phyloP scores from a whole-genome alignment of 805 yeast genomes.

The Lachancea sp. region DNA sequence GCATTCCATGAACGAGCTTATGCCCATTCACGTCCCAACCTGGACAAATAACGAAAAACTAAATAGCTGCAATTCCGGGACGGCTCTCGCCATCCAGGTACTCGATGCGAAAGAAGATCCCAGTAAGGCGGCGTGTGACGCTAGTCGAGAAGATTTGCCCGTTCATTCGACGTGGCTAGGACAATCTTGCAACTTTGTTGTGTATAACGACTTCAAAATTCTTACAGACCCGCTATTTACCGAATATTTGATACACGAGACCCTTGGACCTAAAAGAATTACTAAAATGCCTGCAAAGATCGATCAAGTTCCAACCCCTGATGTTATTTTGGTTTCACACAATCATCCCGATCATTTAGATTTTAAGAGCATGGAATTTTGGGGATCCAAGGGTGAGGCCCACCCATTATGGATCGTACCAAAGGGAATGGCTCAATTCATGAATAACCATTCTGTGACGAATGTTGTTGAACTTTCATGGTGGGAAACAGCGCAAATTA shows the following conservation, averaged over 20 bases:
- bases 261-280: constrained; percentile 80
- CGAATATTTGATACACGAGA: constrained; percentile 53
- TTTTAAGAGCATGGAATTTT: constrained; percentile 43
- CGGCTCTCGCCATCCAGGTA: not conserved
- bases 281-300: constrained; percentile 65
- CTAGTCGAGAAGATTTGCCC: not conserved
- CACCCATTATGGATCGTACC: constrained; percentile 81
- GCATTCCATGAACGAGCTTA: constrained; percentile 43
- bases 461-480: constrained; percentile 76
- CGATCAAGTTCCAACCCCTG: constrained; percentile 58
- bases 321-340: constrained; percentile 77
- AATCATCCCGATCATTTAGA: constrained; percentile 96
- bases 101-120: not conserved
- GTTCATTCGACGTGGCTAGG: constrained; percentile 77
- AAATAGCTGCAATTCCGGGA: not conserved
- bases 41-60: constrained; percentile 17
- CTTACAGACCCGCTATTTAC: constrained; percentile 81
- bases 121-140: not conserved
- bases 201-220: constrained; percentile 63
- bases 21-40: constrained; percentile 59
- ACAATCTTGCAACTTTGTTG: constrained; percentile 76
- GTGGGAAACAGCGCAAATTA: constrained; percentile 64
- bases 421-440: constrained; percentile 56
- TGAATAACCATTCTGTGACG: constrained; percentile 53
- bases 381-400: constrained; percentile 25